A percentile compares a stretch with the other conserved stretches of the same genome.
Evolutionary conservation across 1,284 basidiomycete genomes (phyloP).

Genomic region (Takashimella tepidaria): DNA sequence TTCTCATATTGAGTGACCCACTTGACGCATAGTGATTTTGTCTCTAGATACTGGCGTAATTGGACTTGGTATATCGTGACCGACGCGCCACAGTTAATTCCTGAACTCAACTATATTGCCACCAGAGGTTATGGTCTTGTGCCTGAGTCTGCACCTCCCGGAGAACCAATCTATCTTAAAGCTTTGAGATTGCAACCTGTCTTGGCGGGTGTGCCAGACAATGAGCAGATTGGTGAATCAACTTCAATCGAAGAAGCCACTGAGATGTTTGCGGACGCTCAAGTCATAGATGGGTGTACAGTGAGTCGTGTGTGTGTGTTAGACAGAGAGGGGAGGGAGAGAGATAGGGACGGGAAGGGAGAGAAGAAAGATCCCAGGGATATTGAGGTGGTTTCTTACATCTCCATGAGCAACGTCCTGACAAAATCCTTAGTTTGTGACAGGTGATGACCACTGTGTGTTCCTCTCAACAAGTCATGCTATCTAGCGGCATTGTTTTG

Average conservation of each 20-base stretch:
- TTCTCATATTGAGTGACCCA: not conserved
- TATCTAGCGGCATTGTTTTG: not conserved
- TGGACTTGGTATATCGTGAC: constrained; percentile 27
- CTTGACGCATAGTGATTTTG: not conserved
- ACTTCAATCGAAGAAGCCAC: constrained; percentile 14
- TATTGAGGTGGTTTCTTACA: not conserved
- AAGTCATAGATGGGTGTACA: constrained; percentile 17
- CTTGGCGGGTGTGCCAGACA: constrained; percentile 15
- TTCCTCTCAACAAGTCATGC: not conserved
- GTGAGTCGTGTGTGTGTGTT: constrained; percentile 7
- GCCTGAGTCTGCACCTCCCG: too few species aligned
- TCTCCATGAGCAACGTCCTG: too few species aligned
- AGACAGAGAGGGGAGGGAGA: not conserved
- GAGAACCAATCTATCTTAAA: constrained; percentile 1
- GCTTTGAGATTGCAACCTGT: constrained; percentile 13
- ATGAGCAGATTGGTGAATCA: constrained; percentile 13
- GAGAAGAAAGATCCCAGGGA: too few species aligned
- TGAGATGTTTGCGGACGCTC: constrained; percentile 5
- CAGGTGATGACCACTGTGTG: constrained; percentile 21
- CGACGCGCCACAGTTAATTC: constrained; percentile 54
- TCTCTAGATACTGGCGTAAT: constrained; percentile 30
- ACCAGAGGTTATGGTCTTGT: not conserved
- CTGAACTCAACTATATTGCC: constrained; percentile 52
- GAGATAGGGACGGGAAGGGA: not conserved
- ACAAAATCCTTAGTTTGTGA: constrained; percentile 26